Conservation (phyloP, 352 stramenopile species). For the Phytophthora capsici region DNA sequence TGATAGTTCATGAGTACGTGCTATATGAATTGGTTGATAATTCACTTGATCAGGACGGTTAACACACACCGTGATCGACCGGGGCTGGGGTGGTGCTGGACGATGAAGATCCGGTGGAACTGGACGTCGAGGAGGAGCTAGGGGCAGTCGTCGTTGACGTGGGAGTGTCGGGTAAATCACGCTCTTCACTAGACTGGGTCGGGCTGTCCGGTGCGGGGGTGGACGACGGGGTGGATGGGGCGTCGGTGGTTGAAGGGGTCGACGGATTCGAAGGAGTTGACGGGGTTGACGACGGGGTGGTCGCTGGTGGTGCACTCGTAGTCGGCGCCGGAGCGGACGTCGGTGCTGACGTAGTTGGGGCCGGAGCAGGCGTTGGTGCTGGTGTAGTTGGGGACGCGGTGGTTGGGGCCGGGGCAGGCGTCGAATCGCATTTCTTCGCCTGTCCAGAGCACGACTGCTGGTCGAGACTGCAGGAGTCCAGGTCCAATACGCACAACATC, state of each 20-base stretch:
- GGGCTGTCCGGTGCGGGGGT: slow-evolving; percentile 9
- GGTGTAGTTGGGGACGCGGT: slow-evolving; percentile 10
- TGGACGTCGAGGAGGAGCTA: slow-evolving; percentile 5
- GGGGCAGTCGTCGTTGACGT: slow-evolving; percentile 9
- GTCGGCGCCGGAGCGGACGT: slow-evolving; percentile 4
- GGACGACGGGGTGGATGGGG: neutral
- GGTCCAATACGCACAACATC: slow-evolving; percentile 62
- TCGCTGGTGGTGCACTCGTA: slow-evolving; percentile 6
- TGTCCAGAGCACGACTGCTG: slow-evolving; percentile 52
- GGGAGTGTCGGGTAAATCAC: slow-evolving; percentile 5
- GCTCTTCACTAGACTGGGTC: slow-evolving; percentile 6
- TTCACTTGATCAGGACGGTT: no score
- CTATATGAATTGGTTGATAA: no score
- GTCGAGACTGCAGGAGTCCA: slow-evolving; percentile 37
- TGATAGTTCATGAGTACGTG: no score
- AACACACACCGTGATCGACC: slow-evolving; percentile 18
- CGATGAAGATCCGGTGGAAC: neutral
- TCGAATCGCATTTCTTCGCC: slow-evolving; percentile 36
- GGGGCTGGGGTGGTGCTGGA: neutral
- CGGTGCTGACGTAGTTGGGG: slow-evolving; percentile 9
- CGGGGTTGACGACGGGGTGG: neutral
- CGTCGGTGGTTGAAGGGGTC: slow-evolving; percentile 9
- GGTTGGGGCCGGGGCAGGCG: slow-evolving; percentile 14
- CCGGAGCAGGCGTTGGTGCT: slow-evolving; percentile 6
- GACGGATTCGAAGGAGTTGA: slow-evolving; percentile 14